Evolutionary conservation across 192 early-diverging fungal species (phyloP), one percentile per base, ranked within the genome.

Genomic region (Coemansia sp.): DNA sequence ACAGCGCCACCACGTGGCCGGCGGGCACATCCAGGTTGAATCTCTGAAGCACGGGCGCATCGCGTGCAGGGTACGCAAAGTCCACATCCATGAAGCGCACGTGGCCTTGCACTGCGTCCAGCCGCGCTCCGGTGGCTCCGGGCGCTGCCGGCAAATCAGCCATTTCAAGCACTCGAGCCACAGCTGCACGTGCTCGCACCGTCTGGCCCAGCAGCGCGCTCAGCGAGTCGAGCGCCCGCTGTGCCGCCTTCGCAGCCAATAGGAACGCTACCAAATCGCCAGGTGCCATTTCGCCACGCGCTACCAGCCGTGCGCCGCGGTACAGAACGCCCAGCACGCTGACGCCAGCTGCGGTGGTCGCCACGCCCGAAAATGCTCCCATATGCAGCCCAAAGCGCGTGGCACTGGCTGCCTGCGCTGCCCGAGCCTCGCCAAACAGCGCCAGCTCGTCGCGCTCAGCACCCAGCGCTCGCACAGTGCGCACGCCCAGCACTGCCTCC

Each of bases 201-300:
- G 76, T 66, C 59, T 89, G 87, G 32, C 86, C 85, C 68, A 87
- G 75, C 58, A 89, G 59, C 8, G 73, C 69, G 35, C 88, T 86
- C 27, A 89, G 69, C 9, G 87, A 62, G 62, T 84, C 84, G 17
- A 89, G 70, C 3, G 86, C 85, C 32, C 79, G 72, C 50, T 89
- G 88, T 6, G 88, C 83, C 2, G 84, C 66, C 64, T 89, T 86
- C 10, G 85, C 85, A 19, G 87, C 85, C 12, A 86, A 53, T 82
- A 90, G 77, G 38, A 84, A 88, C 32, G 86, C 72, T 80, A 87
- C 85, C 32, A 89, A 63, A 43, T 87, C 83, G 38, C 87, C 88
- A 5, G 84, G 69, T 2, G 69, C 57, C 73, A 89, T 78, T 52
- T 85, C 80, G 35, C 84, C 83, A 7, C 59, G 54, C 5, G 72